These are phyloP conservation scores for Irpex rosettiformis DNA, from an alignment of 1,284 basidiomycete species.

Conservation along the genomic window DNA sequence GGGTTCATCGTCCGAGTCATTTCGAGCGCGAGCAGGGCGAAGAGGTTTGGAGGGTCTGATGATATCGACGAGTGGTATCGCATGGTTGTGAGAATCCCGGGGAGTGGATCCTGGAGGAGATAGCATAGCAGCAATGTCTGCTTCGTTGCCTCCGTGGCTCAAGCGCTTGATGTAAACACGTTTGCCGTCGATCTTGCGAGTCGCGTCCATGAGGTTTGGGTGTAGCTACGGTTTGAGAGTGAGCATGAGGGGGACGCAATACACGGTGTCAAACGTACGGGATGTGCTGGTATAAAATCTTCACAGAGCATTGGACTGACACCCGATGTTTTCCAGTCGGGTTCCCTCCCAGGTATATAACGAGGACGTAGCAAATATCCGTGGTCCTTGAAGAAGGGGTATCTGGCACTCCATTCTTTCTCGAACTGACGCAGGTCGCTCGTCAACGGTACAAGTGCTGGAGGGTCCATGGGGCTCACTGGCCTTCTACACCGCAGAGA, in stretches of 20 bases:
- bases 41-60: constrained; percentile 7
- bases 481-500: too few relatives aligned
- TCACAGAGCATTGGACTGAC: neutral
- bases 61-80: constrained; percentile 22
- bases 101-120: neutral
- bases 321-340: neutral
- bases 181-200: neutral
- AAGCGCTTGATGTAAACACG: constrained; percentile 1
- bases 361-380: constrained; percentile 6
- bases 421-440: neutral
- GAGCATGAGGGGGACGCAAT: neutral
- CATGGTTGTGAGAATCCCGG: constrained; percentile 19
- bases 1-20: neutral
- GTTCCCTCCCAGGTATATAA: constrained; percentile 1
- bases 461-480: too few relatives aligned
- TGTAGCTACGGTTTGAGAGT: neutral
- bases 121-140: neutral
- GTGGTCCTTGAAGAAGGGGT: neutral
- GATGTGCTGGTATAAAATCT: neutral
- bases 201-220: neutral
- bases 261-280: neutral
- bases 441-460: too few relatives aligned
- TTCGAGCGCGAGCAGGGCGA: neutral
- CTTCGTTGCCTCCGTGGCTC: neutral
- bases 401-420: neutral